Evolutionary conservation across 345 rosid genomes (phyloP), one percentile per base, ranked within the genome.

Genomic region (Cardamine occulta): DNA sequence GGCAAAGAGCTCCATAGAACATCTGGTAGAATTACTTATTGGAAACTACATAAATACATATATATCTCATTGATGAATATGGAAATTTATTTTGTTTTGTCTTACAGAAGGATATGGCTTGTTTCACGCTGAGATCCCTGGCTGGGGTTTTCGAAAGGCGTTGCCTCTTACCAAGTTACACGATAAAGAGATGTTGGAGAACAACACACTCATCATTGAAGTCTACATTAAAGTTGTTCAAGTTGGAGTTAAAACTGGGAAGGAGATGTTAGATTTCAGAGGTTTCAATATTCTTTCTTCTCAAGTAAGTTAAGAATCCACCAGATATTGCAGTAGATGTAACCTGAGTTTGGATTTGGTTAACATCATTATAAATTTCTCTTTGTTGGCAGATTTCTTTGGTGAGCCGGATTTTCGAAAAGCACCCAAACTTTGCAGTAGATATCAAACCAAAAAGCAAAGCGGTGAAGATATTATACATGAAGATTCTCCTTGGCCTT

Each of bases 261-360:
- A 55, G 26, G 65, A 57, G 21, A 58, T 45, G 45, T 14, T 58
- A 5, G 45, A 14, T 57, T 5, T 44, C 9, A 5, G 19, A 58
- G 74, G 66, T 70, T 70, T 70, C 35, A 54, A 45, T 31, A 47
- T 70, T 70, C 57, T 45, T 47, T 58, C 37, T 70, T 45, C 47
- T 31, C 74, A 58, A 63, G 66, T 70, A 31, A 70, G 57, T 58
- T 53, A 58, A 45, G 54, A 55, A 28, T 55, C 37, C 19, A 34
- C 3, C 0, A 55, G 19, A 15, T 28, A 28, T 28, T 55, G 8
- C 2, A 24, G 17, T 24, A 26, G 17, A 28, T 55, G 37, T 18
- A 55, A 8, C 19, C 35, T 15, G 17, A n/a, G 39, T 42, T 40
- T 28, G 55, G 45, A 70, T 45, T 40, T 58, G 51, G 57, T 29